Base-by-base conservation (phyloP, 75 land plant genomes). In the Cupressus sempervirens region DNA sequence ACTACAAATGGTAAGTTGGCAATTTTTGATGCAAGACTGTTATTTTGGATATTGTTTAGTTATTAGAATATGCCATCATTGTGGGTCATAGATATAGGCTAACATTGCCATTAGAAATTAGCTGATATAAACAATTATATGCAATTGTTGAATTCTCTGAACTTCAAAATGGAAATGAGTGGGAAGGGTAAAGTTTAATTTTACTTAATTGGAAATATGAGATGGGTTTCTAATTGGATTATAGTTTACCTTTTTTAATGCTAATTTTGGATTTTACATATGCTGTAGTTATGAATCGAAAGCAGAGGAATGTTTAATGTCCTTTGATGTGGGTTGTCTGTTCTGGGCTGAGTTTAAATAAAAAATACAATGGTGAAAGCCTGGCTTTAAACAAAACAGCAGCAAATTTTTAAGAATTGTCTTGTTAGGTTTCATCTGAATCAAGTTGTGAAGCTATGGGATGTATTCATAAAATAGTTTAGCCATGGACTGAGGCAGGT, bases 1-100 rank as follows among this genome's bases (percentile, higher is more conserved):
- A 91, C 99, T n/a, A 93, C 85, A 14, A 89, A 96, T 87, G 99
- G 99, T 98, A 88, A 91, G 80, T 35, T 79, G 81, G 30, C 81
- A 45, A 79, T 79, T 43, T 79, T 29, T n/a, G n/a, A 77, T 43
- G 30, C 29, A 43, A 79, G 50, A 79, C n/a, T 26, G 26, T 40
- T 76, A 41, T 76, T 1, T 1, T 76, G 50, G 46, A 77, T 79
- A 45, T 43, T 79, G 46, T 79, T 79, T 79, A 8, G 48, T 79
- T 43, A 14, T n/a, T 45, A 26, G 26, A 79, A 72, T 62, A 32
- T 72, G 32, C 32, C n/a, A 9, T 32, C 14, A 72, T 11, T 30
- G 4, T 72, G 74, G 35, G 0, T 32, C 30, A 30, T 72, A 26
- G n/a, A 32, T 72, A 3, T 32, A 32, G 67, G 10, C 32, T 72